Evolutionary conservation across 441 rosid species (phyloP), one percentile per base, ranked within the genome.

Genomic region (Bruguiera hainesii): DNA sequence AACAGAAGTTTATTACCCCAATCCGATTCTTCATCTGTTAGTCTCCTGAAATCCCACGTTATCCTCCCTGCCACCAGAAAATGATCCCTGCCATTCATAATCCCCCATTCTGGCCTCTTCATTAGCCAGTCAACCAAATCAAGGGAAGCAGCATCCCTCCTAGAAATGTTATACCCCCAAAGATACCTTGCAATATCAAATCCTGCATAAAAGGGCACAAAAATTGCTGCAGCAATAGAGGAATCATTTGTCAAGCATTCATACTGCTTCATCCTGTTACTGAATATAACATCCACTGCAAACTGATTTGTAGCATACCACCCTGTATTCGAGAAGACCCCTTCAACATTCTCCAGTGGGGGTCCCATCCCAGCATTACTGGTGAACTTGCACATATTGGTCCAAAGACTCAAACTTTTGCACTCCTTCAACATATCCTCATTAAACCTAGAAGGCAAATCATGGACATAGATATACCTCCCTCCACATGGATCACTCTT

Each of bases 1-100:
- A 90, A 91, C 71, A 94, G 83, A 78, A 94, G 93, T 82, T 94
- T 91, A 69, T 88, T 94, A 15, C 99, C 99, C 99, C 99, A 94
- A 55, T 94, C 96, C 1, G 71, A 30, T 63, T 91, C 93, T 63
- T 83, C 82, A 26, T 94, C 98, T 4, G 83, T 55, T 69, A 91
- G 65, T 65, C 99, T 88, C 85, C 99, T 87, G 71, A 91, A 94
- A 80, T 94, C 99, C 99, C 99, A 94, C 0, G 98, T 91, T 30
- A 94, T 94, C 84, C 99, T 84, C 59, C 99, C 99, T 0, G 97
- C 98, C 61, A 94, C 98, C 65, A 94, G 85, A 71, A 94, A 94
- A 81, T 94, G 99, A 79, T 94, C 98, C 84, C 76, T 87, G 19
- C 99, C 99, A 57, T 77, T 83, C 98, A 89, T 91, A 10, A 94